Evolutionary conservation across 331 rosid genomes (phyloP).

Genomic region (Ulmus americana): DNA sequence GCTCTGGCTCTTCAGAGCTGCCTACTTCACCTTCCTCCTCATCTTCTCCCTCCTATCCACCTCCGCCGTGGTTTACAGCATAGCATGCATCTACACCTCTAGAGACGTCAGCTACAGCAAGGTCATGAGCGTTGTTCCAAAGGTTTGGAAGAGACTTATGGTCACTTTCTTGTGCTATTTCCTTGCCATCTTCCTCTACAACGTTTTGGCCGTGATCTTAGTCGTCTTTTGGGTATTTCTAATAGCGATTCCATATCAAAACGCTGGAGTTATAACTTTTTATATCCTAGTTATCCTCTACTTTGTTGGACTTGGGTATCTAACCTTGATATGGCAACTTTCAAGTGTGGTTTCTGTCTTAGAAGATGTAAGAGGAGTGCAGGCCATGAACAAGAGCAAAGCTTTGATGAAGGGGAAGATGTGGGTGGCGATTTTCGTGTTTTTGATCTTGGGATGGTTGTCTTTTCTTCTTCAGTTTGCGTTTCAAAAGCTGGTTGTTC

Average conservation of each 20-base stretch:
- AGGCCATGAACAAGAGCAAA: conserved; percentile 26
- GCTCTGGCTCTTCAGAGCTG: no score
- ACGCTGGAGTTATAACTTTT: not conserved
- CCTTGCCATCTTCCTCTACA: not conserved
- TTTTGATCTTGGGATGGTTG: not conserved
- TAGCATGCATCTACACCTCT: not conserved
- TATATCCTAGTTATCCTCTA: not conserved
- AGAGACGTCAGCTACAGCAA: not conserved
- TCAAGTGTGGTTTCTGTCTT: conserved; percentile 26
- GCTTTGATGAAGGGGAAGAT: conserved; percentile 16
- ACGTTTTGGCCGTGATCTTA: not conserved
- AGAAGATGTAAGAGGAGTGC: conserved; percentile 21
- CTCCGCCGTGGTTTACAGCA: not conserved
- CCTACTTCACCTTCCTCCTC: not conserved
- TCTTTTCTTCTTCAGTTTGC: not conserved
- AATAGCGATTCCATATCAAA: not conserved
- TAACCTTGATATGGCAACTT: conserved; percentile 25
- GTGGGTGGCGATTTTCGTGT: not conserved
- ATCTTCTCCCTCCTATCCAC: not conserved
- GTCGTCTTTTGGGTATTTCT: not conserved
- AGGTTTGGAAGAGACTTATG: not conserved
- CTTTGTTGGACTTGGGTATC: conserved; percentile 15
- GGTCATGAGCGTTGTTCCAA: not conserved
- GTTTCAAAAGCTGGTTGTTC: not conserved
- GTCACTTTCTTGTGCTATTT: not conserved